Base-by-base conservation (phyloP, 768 basidiomycete genomes). In the Pleurotus sapidus region DNA sequence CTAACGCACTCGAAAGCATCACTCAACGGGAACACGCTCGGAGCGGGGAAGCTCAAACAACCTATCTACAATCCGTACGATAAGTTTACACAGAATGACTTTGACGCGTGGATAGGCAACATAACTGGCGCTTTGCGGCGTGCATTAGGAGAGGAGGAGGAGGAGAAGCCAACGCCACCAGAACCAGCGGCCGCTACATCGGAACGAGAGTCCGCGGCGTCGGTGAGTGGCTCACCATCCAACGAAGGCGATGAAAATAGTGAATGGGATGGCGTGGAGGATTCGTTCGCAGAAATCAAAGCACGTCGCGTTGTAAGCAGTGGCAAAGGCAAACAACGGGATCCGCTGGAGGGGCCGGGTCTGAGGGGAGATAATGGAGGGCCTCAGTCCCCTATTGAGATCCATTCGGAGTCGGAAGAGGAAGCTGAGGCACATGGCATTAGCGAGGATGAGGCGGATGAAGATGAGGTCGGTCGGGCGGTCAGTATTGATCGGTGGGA, bases 51-150 rank as follows among this genome's bases (percentile, higher is more conserved):
- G 20, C 27, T 56, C 1, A 76, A 77, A 17, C 71, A 83, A 5
- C 87, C 88, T 17, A 78, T 88, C 54, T 69, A 81, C 53, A 90
- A 90, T 63, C 88, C 88, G 1, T 90, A 84, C 67, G 87, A 89
- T 68, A 86, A 85, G 67, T 87, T 90, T 67, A 77, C 85, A 1
- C 78, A 84, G 65, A 71, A 75, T 1, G 82, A 89, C 60, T 90
- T 89, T 63, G 87, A 89, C 75, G 74, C 77, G 65, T 90, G 84
- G 84, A 85, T 90, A 62, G 79, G 75, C 62, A 84, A 77, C 63
- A 79, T 90, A 45, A 88, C 84, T 0, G 68, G 75, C 59, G 73
- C 81, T 50, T 70, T 90, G 25, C 78, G 78, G 57, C 75, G 71
- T 49, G 88, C 87, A 20, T 73, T 90, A 7, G 82, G 83, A 0